Base-by-base conservation (phyloP, 257 asterid genomes). In the Datura wrightii region DNA sequence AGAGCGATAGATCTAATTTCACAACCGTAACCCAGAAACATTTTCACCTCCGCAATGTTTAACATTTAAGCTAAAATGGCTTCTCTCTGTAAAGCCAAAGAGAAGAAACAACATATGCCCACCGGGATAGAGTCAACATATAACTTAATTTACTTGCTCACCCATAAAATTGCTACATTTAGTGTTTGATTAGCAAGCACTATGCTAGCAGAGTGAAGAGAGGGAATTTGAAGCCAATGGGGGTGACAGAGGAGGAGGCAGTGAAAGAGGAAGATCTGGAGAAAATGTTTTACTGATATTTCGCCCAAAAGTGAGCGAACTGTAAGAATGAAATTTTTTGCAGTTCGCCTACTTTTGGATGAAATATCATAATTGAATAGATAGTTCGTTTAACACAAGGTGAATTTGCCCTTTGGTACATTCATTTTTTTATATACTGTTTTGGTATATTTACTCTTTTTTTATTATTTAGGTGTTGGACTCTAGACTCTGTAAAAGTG, bases 261-360 rank as follows among this genome's bases (percentile, higher is more conserved):
- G 67, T 87, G 83, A 62, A 24, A 55, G 88, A 88, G 65, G 78
- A 71, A 36, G 84, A 88, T 70, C 4, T 88, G 10, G 65, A 83
- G 66, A 24, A 79, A 56, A 87, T 87, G 90, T 76, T 56, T 13
- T 88, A 83, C 70, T 24, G 31, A 24, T 24, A 24, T 24, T 24
- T 24, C 1, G 31, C 31, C 1, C 31, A 24, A 24, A 24, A 24
- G 31, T 24, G 31, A 1, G 31, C 31, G 31, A 24, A 24, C 31
- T 24, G 31, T 24, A 24, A 24, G 31, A 24, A 24, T 24, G 31
- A 24, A 24, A 24, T 0, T 0, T 24, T 24, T 24, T 24, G 31
- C 31, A 24, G 31, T 24, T 24, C 31, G 31, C 31, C 31, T 1
- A 24, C 1, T 24, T 24, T 24, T 24, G 31, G 31, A 1, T 24